phyloP scores from a whole-genome alignment of 164 flowering plant species.

The Sedum album region DNA sequence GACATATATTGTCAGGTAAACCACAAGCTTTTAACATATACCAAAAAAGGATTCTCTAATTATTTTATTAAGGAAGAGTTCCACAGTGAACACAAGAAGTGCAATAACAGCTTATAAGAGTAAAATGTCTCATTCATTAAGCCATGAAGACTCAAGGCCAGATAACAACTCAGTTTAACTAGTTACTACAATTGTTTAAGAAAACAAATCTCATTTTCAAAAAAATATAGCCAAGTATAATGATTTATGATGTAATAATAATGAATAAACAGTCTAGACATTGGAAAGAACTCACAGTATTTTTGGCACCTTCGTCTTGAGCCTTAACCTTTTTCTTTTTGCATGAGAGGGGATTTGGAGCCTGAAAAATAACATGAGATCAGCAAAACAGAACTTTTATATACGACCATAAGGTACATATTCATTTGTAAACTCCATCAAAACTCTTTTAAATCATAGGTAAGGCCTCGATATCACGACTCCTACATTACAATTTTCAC shows the following conservation, averaged over 20 bases:
- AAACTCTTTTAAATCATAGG: neutral
- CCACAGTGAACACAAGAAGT: neutral
- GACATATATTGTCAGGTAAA: neutral
- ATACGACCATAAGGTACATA: neutral
- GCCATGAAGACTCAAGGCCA: neutral
- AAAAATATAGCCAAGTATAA: neutral
- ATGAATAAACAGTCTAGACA: neutral
- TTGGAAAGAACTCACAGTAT: slow-evolving; percentile 32
- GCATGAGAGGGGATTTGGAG: slow-evolving; percentile 82
- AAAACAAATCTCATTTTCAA: neutral
- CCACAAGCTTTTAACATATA: neutral
- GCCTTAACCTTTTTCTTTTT: slow-evolving; percentile 55
- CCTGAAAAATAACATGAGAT: slow-evolving; percentile 32
- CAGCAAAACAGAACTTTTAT: neutral
- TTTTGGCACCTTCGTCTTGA: slow-evolving; percentile 17
- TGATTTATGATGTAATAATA: neutral
- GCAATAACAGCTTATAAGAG: neutral
- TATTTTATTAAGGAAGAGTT: neutral
- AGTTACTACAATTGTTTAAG: neutral
- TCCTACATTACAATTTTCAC: too few relatives aligned
- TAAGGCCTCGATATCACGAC: too few relatives aligned
- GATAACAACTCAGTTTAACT: neutral
- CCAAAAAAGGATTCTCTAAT: neutral
- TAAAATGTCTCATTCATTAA: neutral
- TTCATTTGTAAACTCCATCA: neutral